Evolutionary conservation across 768 basidiomycete species (phyloP), one percentile per base, ranked within the genome.

Genomic region (Pisolithus marmoratus): DNA sequence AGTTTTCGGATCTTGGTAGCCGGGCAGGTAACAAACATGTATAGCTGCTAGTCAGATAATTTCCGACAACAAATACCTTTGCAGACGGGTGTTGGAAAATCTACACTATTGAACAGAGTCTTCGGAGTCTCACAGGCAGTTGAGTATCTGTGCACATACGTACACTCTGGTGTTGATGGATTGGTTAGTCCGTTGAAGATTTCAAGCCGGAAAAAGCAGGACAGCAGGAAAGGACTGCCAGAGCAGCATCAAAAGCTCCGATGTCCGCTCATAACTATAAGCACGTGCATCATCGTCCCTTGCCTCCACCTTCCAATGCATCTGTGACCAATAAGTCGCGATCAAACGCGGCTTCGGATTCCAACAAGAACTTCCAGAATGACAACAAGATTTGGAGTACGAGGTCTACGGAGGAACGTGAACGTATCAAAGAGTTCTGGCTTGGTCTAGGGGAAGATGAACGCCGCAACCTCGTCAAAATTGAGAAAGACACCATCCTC

Each of bases 391-490:
- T 97, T 63, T 97, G 94, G 94, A 89, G 85, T 64, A 95, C 91
- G 53, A 90, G 83, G 68, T 86, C 88, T 31, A 83, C 80, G 4
- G 92, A 97, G 69, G 95, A 98, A 71, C 81, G 96, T 27, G 94
- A 97, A 68, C 84, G 92, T 58, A 99, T 98, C 74, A 94, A 95
- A 70, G 89, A 93, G 62, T 99, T 98, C 70, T 99, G 95, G 96
- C 82, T 97, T 26, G 86, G 81, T 24, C 78, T 99, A n/a, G 82
- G 82, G 24, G 93, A 97, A 73, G 83, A 87, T 52, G 94, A 98
- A 68, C 82, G 96, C 27, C 74, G 90, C 56, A 87, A 83, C 71
- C 81, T 99, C 54, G 93, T 99, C 73, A 90, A 90, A 77, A 83
- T 97, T 63, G 96, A 99, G 79, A 98, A 98, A 74, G 94, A 97